These are phyloP conservation scores for Leishmania martiniquensis DNA, from an alignment of 208 protist genomes.

Conservation along the genomic window DNA sequence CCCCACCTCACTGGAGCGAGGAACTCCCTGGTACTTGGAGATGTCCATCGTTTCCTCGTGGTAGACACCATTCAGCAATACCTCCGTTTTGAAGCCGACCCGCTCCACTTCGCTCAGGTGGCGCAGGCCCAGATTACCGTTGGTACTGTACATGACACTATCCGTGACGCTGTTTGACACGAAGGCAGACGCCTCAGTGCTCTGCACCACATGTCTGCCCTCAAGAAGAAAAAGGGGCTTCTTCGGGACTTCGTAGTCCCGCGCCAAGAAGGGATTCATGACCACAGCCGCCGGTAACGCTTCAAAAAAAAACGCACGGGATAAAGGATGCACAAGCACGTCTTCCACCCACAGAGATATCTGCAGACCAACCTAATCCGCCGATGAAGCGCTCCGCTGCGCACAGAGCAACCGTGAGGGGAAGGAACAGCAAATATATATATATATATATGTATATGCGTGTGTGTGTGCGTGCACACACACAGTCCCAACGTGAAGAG, in stretches of 20 bases:
- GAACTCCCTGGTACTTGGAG: constrained; percentile 19
- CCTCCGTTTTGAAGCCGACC: constrained; percentile 65
- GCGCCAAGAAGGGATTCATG: constrained; percentile 51
- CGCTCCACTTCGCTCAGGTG: constrained; percentile 81
- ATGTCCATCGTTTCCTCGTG: constrained; percentile 40
- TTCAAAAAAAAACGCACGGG: background rate
- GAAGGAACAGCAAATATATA: too few relatives aligned
- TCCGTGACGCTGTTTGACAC: constrained; percentile 81
- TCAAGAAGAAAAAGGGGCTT: constrained; percentile 83
- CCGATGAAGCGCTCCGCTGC: background rate
- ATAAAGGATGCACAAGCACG: background rate
- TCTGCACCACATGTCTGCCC: constrained; percentile 77
- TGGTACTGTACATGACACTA: constrained; percentile 88
- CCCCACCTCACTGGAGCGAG: constrained; percentile 54
- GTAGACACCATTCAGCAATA: constrained; percentile 84
- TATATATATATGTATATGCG: too few relatives aligned
- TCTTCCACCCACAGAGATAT: background rate
- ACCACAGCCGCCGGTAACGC: background rate
- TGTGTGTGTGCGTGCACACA: too few relatives aligned
- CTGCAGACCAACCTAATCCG: background rate
- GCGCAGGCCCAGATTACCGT: constrained; percentile 81
- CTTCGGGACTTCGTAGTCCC: constrained; percentile 88
- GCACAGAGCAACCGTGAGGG: background rate
- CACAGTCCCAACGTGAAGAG: too few relatives aligned
- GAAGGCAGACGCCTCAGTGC: constrained; percentile 74